Evolutionary conservation across 1,284 basidiomycete species (phyloP).

Genomic region (Ganoderma leucocontextum): DNA sequence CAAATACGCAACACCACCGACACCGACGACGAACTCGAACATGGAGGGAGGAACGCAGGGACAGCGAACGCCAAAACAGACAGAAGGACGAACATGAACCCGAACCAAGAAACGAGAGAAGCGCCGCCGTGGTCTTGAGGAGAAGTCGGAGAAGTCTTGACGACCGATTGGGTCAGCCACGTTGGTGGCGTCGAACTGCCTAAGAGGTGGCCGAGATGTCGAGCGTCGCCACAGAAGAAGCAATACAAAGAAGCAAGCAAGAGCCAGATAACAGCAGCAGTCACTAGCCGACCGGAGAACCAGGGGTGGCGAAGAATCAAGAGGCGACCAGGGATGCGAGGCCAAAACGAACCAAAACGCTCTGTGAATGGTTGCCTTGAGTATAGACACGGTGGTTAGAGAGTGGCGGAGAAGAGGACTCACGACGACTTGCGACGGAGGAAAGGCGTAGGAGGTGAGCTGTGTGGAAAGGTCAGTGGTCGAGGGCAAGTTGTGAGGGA

Average conservation of each 20-base stretch:
- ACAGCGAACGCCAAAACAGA: not conserved
- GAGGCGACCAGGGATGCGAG: no score
- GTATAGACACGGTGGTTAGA: not conserved
- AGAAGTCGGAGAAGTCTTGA: not conserved
- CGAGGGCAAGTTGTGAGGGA: conserved; percentile 1
- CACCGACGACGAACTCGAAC: not conserved
- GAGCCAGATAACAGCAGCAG: not conserved
- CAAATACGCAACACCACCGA: not conserved
- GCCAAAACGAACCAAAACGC: not conserved
- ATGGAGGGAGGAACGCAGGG: not conserved
- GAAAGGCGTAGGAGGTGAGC: not conserved
- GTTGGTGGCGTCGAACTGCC: conserved; percentile 5
- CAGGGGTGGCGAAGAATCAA: no score
- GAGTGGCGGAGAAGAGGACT: not conserved
- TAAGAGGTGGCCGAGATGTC: not conserved
- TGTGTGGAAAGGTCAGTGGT: not conserved
- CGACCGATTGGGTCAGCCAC: conserved; percentile 3
- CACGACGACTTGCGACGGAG: not conserved
- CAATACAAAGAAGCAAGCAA: not conserved
- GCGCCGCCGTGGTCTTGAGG: not conserved
- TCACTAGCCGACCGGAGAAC: not conserved
- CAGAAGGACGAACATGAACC: not conserved
- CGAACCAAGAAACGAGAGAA: not conserved
- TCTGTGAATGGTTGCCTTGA: not conserved
- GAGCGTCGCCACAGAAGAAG: conserved; percentile 2